These are phyloP conservation scores for Tuber microsphaerosporum DNA, from an alignment of 495 filamentous ascomycete genomes.

Conservation along the genomic window DNA sequence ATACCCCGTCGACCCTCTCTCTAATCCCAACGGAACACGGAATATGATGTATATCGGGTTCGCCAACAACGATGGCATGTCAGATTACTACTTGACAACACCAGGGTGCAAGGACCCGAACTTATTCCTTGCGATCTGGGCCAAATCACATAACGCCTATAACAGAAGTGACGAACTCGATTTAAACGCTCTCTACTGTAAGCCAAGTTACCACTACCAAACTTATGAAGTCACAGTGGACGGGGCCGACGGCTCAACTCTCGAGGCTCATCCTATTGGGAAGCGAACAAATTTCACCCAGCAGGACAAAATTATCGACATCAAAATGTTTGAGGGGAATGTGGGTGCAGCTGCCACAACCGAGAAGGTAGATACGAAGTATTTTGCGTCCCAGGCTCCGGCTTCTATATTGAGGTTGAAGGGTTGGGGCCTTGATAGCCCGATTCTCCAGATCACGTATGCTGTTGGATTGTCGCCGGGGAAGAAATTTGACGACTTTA, in stretches of 20 bases:
- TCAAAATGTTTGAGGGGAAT: background rate
- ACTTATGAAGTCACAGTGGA: conserved; percentile 33
- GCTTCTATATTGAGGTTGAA: conserved; percentile 16
- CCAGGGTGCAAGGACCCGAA: too few species aligned
- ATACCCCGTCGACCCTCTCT: too few species aligned
- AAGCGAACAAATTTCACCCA: conserved; percentile 27
- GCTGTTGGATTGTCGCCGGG: background rate
- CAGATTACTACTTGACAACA: too few species aligned
- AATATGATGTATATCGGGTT: too few species aligned
- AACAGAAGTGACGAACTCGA: conserved; percentile 7
- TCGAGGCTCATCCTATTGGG: conserved; percentile 7
- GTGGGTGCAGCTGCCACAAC: too few species aligned
- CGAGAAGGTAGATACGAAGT: too few species aligned
- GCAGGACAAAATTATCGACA: conserved; percentile 42
- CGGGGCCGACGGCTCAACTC: conserved; percentile 1
- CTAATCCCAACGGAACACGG: too few species aligned
- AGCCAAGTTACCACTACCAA: conserved; percentile 32
- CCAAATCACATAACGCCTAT: background rate
- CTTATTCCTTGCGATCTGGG: conserved; percentile 1
- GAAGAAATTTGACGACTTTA: conserved; percentile 8
- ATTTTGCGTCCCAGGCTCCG: conserved; percentile 40
- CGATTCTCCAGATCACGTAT: conserved; percentile 8
- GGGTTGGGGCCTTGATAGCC: conserved; percentile 20
- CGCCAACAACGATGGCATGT: too few species aligned
- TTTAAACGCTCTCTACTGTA: conserved; percentile 44